These are phyloP conservation scores for Ophiocordyceps sinensis DNA, from an alignment of 2,329 filamentous ascomycete genomes.

Conservation along the genomic window DNA sequence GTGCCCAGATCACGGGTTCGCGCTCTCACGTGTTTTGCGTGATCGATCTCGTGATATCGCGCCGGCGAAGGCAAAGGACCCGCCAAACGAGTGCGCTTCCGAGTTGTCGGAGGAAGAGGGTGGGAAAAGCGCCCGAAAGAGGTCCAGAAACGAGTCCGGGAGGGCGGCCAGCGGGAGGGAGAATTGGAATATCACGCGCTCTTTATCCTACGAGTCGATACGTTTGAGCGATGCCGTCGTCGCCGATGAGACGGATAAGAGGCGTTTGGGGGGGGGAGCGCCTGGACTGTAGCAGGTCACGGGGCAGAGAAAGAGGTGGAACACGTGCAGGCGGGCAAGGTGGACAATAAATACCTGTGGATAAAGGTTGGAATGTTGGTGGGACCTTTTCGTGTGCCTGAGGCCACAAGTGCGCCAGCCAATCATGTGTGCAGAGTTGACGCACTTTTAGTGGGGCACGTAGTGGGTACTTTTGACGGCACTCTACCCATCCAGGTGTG, in stretches of 20 bases:
- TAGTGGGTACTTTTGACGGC: not conserved
- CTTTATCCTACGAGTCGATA: conserved; percentile 14
- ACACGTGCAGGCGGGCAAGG: conserved; percentile 6
- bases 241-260: not conserved
- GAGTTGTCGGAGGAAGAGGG: not conserved
- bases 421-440: conserved; percentile 3
- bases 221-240: not conserved
- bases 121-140: conserved; percentile 3
- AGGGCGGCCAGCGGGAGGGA: conserved; percentile 2
- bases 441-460: not conserved
- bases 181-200: conserved; percentile 3
- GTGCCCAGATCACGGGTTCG: conserved; percentile 32
- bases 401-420: not conserved
- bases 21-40: conserved; percentile 29
- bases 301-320: conserved; percentile 6
- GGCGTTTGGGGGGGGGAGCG: not conserved
- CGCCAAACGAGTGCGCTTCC: conserved; percentile 7
- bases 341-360: conserved; percentile 1
- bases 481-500: no score
- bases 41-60: conserved; percentile 35
- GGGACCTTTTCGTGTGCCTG: conserved; percentile 1
- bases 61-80: conserved; percentile 11
- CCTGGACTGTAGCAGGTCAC: conserved; percentile 4
- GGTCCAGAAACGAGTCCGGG: conserved; percentile 2
- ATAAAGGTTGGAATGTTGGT: conserved; percentile 2